These are phyloP conservation scores for Candida verbasci DNA, from an alignment of 805 yeast species.

Conservation along the genomic window DNA sequence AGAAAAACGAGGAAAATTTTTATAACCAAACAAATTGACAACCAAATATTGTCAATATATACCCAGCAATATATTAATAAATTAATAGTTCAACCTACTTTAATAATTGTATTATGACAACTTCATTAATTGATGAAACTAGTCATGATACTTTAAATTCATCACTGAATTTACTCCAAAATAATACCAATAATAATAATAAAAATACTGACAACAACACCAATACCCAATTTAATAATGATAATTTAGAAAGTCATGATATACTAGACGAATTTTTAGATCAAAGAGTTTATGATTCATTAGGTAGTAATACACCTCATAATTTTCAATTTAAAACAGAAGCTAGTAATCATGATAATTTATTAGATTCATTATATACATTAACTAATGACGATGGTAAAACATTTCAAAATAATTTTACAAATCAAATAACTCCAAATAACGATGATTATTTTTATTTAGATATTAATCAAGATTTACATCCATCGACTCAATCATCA, in stretches of 20 bases:
- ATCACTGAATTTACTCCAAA: not conserved
- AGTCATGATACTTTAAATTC: not conserved
- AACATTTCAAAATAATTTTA: not conserved
- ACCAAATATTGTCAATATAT: no score
- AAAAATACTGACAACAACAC: not conserved
- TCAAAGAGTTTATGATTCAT: slow-evolving; percentile 43
- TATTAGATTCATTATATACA: slow-evolving; percentile 15
- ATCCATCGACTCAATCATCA: no score
- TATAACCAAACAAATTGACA: no score
- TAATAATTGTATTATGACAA: not conserved
- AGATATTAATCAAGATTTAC: slow-evolving; percentile 11
- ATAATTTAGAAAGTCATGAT: slow-evolving; percentile 21
- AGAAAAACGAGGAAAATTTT: no score
- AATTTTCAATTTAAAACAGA: not conserved
- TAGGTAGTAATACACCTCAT: slow-evolving; percentile 12
- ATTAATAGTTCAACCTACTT: no score
- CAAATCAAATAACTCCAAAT: slow-evolving; percentile 6
- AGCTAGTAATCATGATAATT: slow-evolving; percentile 7
- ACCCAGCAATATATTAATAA: no score
- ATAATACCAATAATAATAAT: not conserved
- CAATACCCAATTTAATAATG: not conserved
- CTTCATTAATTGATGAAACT: slow-evolving; percentile 3
- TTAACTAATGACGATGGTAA: slow-evolving; percentile 2
- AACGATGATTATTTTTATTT: slow-evolving; percentile 18
- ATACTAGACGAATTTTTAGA: slow-evolving; percentile 55